These are phyloP conservation scores for Mucor velutinosus DNA, from an alignment of 371 early-diverging fungal species.

Conservation along the genomic window DNA sequence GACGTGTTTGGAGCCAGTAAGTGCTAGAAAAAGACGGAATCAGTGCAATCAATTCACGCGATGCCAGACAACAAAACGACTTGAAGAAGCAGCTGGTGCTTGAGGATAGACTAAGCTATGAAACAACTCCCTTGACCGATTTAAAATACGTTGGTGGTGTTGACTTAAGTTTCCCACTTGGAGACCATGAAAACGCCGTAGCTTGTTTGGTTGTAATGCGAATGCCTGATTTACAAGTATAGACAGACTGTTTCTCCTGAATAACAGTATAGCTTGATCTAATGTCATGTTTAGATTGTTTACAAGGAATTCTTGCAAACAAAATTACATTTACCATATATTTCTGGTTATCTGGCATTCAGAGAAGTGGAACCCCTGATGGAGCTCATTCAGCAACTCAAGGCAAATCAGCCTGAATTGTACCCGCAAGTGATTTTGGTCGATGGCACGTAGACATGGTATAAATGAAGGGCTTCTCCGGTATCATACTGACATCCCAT, in stretches of 20 bases:
- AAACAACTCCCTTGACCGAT: slow-evolving; percentile 33
- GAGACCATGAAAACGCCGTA: slow-evolving; percentile 66
- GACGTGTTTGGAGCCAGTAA: slow-evolving; percentile 27
- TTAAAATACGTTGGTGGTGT: slow-evolving; percentile 79
- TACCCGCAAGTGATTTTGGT: slow-evolving; percentile 80
- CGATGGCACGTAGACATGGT: slow-evolving; percentile 63
- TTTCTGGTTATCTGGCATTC: slow-evolving; percentile 88
- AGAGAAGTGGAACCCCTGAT: slow-evolving; percentile 76
- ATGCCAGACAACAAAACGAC: slow-evolving; percentile 6
- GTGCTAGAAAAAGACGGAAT: not conserved
- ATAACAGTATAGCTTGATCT: not conserved
- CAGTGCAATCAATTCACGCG: not conserved
- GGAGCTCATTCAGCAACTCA: slow-evolving; percentile 55
- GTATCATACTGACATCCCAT: too few relatives aligned
- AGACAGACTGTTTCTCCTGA: too few relatives aligned
- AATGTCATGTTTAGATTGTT: slow-evolving; percentile 43
- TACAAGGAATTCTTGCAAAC: slow-evolving; percentile 57
- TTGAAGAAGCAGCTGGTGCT: slow-evolving; percentile 23
- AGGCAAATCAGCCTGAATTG: slow-evolving; percentile 49
- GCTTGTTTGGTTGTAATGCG: slow-evolving; percentile 73
- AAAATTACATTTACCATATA: slow-evolving; percentile 74
- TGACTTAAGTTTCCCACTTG: slow-evolving; percentile 79
- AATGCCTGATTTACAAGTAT: slow-evolving; percentile 62
- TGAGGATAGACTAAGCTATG: slow-evolving; percentile 29
- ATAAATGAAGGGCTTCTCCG: too few relatives aligned